phyloP scores from a whole-genome alignment of 495 filamentous ascomycete genomes.

The Penicillium ochrochloron region DNA sequence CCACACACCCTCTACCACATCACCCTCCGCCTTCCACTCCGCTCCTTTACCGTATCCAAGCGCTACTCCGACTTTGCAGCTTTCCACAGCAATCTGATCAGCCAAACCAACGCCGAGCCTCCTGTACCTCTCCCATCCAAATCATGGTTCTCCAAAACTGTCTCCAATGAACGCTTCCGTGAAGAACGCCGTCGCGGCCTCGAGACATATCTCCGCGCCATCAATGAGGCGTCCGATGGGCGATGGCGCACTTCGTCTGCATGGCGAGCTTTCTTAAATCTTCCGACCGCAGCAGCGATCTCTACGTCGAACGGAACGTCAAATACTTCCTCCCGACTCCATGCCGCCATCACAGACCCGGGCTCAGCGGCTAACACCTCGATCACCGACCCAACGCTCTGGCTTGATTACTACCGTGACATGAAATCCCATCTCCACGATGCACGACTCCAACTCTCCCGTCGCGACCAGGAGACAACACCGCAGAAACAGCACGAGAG shows the following conservation, averaged over 20 bases:
- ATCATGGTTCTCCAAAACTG: slow-evolving; percentile 83
- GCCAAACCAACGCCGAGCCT: slow-evolving; percentile 63
- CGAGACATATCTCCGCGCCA: slow-evolving; percentile 79
- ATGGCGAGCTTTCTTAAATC: slow-evolving; percentile 86
- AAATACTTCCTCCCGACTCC: slow-evolving; percentile 40
- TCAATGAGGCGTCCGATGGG: slow-evolving; percentile 74
- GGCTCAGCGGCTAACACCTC: slow-evolving; percentile 49
- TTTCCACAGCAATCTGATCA: slow-evolving; percentile 71
- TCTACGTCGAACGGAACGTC: slow-evolving; percentile 44
- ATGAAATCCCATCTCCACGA: slow-evolving; percentile 84
- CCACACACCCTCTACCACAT: slow-evolving; percentile 94
- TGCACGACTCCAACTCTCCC: slow-evolving; percentile 72
- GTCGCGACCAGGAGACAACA: slow-evolving; percentile 73
- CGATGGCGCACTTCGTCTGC: slow-evolving; percentile 84
- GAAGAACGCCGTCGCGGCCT: slow-evolving; percentile 77
- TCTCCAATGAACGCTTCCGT: slow-evolving; percentile 74
- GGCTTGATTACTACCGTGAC: slow-evolving; percentile 85
- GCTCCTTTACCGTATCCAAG: slow-evolving; percentile 85
- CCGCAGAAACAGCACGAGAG: slow-evolving; percentile 76
- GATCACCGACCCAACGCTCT: slow-evolving; percentile 76
- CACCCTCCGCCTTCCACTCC: slow-evolving; percentile 81
- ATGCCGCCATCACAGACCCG: slow-evolving; percentile 49
- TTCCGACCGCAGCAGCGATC: slow-evolving; percentile 62
- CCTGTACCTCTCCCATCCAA: slow-evolving; percentile 76
- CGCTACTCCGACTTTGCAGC: slow-evolving; percentile 91